Evolutionary conservation across 2,329 filamentous ascomycete genomes (phyloP).

Genomic region (Microsporum canis): DNA sequence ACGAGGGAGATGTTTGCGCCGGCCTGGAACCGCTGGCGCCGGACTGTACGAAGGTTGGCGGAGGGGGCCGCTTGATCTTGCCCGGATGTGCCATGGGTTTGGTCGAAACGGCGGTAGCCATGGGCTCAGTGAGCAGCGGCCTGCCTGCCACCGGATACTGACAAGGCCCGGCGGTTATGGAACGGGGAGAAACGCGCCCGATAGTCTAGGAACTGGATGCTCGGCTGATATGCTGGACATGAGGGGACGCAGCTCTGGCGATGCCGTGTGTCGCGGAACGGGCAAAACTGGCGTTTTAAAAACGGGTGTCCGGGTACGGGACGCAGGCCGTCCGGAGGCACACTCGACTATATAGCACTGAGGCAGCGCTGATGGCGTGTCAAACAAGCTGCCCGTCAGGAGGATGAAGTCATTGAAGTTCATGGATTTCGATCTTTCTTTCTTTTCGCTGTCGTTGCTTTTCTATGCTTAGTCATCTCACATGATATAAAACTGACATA

Average conservation of each 20-base stretch:
- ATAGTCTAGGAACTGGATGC: neutral
- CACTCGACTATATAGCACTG: neutral
- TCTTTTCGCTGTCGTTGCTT: neutral
- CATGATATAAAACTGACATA: neutral
- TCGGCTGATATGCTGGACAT: constrained; percentile 10
- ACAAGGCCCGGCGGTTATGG: neutral
- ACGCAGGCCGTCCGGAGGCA: neutral
- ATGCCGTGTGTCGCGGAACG: neutral
- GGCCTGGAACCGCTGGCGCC: constrained; percentile 46
- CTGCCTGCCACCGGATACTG: neutral
- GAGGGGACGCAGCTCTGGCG: constrained; percentile 9
- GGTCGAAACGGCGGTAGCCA: constrained; percentile 37
- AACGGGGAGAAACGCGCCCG: neutral
- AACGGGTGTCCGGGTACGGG: too few relatives aligned
- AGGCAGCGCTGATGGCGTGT: neutral
- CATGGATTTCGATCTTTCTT: neutral
- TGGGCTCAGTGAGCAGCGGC: constrained; percentile 14
- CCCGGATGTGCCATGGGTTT: constrained; percentile 33
- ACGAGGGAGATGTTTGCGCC: constrained; percentile 50
- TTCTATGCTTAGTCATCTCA: neutral
- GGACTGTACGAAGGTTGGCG: constrained; percentile 50
- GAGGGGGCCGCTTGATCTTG: constrained; percentile 59
- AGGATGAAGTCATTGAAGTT: constrained; percentile 4
- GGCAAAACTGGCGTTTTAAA: neutral
- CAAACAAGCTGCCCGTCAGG: neutral